Percentiles rank a stretch among this genome's conserved stretches.
Conservation (phyloP, 495 filamentous ascomycete genomes). For the Hypoxylon lienhwacheense region DNA sequence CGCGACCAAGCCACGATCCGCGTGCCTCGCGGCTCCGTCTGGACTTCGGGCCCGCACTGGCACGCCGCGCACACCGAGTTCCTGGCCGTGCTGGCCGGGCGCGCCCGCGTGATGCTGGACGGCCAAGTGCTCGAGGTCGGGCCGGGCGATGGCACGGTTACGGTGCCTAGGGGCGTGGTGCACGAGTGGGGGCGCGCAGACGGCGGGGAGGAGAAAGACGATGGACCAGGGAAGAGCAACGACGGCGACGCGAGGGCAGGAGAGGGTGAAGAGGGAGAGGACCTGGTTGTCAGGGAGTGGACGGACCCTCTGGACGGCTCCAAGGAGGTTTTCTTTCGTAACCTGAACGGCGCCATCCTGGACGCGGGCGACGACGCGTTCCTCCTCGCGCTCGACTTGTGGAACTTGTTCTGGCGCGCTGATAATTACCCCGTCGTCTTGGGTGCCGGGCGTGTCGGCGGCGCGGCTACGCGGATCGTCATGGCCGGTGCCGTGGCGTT, state of each 20-base stretch:
- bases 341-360: conserved; percentile 41
- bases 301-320: conserved; percentile 37
- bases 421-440: conserved; percentile 27
- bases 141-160: conserved; percentile 5
- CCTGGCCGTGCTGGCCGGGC: conserved; percentile 36
- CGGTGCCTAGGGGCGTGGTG: conserved; percentile 28
- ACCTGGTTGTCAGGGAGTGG: conserved; percentile 40
- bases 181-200: conserved; percentile 34
- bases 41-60: conserved; percentile 42
- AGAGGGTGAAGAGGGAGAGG: conserved; percentile 14
- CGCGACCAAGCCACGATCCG: conserved; percentile 33
- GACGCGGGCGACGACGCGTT: conserved; percentile 1
- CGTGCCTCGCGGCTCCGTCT: conserved; percentile 35
- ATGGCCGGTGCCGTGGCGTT: conserved; percentile 22
- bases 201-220: neutral
- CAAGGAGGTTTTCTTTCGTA: conserved; percentile 44
- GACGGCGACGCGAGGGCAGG: neutral
- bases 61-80: conserved; percentile 43
- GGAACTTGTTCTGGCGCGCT: conserved; percentile 32
- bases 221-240: neutral
- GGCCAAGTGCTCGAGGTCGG: conserved; percentile 1
- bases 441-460: neutral
- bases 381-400: conserved; percentile 14
- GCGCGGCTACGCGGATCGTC: conserved; percentile 13
- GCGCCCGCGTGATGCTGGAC: conserved; percentile 26